Evolutionary conservation across 805 yeast species (phyloP).

Genomic region (Yarrowia yakushimensis): DNA sequence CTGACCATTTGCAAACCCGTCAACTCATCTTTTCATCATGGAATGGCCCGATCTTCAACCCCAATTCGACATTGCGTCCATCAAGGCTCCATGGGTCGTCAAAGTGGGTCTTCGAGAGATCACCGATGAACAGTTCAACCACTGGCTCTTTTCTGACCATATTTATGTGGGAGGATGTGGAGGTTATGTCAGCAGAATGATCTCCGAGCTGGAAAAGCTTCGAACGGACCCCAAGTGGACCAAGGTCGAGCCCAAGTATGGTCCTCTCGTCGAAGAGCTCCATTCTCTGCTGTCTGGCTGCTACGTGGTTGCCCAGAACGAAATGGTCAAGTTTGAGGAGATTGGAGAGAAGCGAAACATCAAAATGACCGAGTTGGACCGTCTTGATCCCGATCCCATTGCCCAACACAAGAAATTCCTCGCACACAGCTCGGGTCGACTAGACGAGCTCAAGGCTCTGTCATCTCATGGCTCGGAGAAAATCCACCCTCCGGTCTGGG

Average conservation of each 20-base stretch:
- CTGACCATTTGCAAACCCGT: not conserved
- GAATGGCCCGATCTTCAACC: slow-evolving; percentile 16
- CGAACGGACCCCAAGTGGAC: not conserved
- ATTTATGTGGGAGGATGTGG: slow-evolving; percentile 18
- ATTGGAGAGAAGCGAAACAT: not conserved
- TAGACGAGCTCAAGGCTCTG: not conserved
- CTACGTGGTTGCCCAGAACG: slow-evolving; percentile 8
- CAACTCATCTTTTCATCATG: not conserved
- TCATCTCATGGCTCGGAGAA: slow-evolving; percentile 14
- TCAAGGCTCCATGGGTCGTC: slow-evolving; percentile 19
- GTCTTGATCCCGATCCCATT: slow-evolving; percentile 3
- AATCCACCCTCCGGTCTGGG: slow-evolving; percentile 17
- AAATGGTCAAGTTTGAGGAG: slow-evolving; percentile 22
- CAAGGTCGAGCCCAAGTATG: slow-evolving; percentile 5
- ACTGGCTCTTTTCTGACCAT: slow-evolving; percentile 20
- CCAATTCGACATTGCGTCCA: slow-evolving; percentile 5
- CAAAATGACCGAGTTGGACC: slow-evolving; percentile 10
- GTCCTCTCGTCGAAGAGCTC: not conserved
- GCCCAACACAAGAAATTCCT: not conserved
- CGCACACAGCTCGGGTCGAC: not conserved
- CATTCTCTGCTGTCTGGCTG: not conserved
- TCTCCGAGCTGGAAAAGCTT: not conserved
- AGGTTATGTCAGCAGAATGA: not conserved
- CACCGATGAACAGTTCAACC: slow-evolving; percentile 9
- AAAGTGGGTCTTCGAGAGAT: slow-evolving; percentile 9